Conservation (phyloP, 306 rosid species). For the Malus asiatica region DNA sequence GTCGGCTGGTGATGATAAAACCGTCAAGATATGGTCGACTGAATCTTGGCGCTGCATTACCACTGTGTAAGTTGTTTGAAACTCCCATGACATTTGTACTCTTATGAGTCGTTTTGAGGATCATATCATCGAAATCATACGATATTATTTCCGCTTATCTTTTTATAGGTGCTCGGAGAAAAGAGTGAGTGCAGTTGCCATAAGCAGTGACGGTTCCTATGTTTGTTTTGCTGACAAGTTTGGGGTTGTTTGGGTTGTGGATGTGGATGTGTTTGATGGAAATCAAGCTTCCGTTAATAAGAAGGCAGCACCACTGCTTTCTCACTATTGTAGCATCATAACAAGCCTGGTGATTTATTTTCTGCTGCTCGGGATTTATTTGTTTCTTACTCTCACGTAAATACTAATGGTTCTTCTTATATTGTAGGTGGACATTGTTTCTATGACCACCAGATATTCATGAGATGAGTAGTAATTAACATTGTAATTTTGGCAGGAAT, state of each 20-base stretch:
- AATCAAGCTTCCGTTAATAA: conserved; percentile 26
- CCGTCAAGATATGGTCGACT: conserved; percentile 74
- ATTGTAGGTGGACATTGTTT: not conserved
- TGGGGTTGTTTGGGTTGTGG: conserved; percentile 85
- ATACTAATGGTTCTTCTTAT: not conserved
- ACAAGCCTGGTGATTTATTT: conserved; percentile 66
- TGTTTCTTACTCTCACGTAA: not conserved
- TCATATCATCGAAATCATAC: not conserved
- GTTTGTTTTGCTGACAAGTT: conserved; percentile 95
- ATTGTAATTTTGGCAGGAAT: conserved; percentile 43
- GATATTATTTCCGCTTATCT: not conserved
- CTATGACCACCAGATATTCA: not conserved
- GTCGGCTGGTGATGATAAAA: conserved; percentile 89
- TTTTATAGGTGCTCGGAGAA: conserved; percentile 67
- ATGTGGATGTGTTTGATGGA: conserved; percentile 34
- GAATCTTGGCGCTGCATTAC: conserved; percentile 67
- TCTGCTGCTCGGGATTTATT: not conserved
- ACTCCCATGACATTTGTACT: not conserved
- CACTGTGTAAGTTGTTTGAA: conserved; percentile 51
- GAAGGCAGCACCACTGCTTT: conserved; percentile 56
- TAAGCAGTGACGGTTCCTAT: conserved; percentile 49
- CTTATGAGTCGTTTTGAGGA: not conserved
- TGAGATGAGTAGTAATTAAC: conserved; percentile 1
- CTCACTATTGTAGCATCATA: conserved; percentile 95
- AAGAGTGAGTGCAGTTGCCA: conserved; percentile 80